Percentiles rank a stretch among this genome's conserved stretches.
Conservation (phyloP, 2,329 filamentous ascomycete species). For the Botrytis fabae region DNA sequence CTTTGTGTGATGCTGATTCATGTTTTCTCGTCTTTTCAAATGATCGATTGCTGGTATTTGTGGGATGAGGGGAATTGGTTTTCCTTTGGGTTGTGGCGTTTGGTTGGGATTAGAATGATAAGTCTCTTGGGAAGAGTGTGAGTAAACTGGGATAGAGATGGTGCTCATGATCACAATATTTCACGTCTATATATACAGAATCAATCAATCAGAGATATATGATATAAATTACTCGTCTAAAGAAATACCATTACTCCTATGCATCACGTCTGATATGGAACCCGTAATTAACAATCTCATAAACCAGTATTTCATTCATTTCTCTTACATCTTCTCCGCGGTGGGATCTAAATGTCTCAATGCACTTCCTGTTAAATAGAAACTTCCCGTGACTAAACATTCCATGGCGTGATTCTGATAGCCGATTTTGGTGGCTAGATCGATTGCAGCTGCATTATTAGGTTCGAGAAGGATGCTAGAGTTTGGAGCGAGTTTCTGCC, state of each 20-base stretch:
- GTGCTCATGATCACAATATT: not conserved
- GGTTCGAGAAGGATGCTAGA: slow-evolving; percentile 44
- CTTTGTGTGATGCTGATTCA: too few species aligned
- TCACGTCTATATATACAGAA: not conserved
- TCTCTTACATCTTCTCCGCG: not conserved
- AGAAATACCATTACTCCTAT: not conserved
- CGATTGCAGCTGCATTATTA: slow-evolving; percentile 56
- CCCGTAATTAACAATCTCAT: not conserved
- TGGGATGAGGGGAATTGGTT: accelerated
- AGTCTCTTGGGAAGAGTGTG: not conserved
- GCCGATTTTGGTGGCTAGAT: slow-evolving; percentile 46
- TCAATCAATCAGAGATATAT: not conserved
- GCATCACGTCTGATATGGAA: not conserved
- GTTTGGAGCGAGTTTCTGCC: slow-evolving; percentile 26
- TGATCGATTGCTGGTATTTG: accelerated
- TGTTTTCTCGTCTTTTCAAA: not conserved
- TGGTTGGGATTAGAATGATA: accelerated
- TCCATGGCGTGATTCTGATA: slow-evolving; percentile 33
- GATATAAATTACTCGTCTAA: not conserved
- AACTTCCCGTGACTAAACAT: slow-evolving; percentile 57
- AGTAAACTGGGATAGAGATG: not conserved
- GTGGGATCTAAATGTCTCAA: slow-evolving; percentile 14
- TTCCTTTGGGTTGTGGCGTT: not conserved
- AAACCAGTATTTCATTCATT: too few species aligned
- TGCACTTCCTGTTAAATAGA: slow-evolving; percentile 58